phyloP scores from a whole-genome alignment of 192 early-diverging fungal genomes.

The Backusella tuberculispora region DNA sequence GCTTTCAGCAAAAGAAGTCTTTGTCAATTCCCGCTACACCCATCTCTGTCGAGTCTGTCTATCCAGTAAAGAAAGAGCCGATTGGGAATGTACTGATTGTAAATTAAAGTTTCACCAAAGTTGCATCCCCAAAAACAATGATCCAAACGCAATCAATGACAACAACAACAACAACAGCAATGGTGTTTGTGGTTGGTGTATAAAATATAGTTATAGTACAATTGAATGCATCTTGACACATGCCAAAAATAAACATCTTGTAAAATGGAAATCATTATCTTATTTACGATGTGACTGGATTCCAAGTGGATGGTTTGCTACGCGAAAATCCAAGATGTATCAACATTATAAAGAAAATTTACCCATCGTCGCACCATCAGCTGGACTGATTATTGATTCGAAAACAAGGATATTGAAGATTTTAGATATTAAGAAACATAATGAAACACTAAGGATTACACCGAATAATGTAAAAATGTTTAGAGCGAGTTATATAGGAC shows the following conservation, averaged over 20 bases:
- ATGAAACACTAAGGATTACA: neutral
- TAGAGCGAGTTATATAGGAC: neutral
- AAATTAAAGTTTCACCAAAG: neutral
- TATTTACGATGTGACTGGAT: slow-evolving; percentile 5
- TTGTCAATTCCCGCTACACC: neutral
- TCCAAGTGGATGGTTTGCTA: neutral
- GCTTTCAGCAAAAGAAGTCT: neutral
- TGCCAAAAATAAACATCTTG: neutral
- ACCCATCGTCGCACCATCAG: neutral
- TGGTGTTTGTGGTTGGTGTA: neutral
- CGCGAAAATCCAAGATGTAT: neutral
- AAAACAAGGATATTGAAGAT: neutral
- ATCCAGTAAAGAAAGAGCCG: neutral
- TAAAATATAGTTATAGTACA: neutral
- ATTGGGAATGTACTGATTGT: neutral
- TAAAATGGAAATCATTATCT: neutral
- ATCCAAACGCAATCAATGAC: neutral
- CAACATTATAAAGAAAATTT: neutral
- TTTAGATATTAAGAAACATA: neutral
- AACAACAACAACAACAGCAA: neutral
- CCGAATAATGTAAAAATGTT: neutral
- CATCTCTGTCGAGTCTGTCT: neutral
- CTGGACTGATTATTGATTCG: neutral
- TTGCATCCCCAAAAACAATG: neutral
- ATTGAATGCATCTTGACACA: neutral